These are phyloP conservation scores for Nyssa sinensis DNA, from an alignment of 148 eudicot genomes.

Conservation along the genomic window DNA sequence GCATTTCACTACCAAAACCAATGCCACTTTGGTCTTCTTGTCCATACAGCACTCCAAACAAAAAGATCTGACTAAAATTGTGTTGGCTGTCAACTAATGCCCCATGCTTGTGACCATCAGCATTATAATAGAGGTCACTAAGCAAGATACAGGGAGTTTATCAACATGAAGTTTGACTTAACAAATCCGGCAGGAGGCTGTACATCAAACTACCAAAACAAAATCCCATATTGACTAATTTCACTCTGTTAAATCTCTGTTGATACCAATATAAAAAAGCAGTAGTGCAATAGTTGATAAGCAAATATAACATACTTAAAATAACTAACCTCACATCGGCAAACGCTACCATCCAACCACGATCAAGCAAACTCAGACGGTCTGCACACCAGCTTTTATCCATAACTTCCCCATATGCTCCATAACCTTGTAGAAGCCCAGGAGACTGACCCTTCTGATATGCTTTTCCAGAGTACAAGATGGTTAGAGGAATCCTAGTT, in stretches of 20 bases:
- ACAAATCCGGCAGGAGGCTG: not conserved
- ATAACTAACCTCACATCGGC: conserved; percentile 91
- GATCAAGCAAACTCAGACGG: conserved; percentile 89
- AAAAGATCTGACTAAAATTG: not conserved
- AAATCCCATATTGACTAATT: conserved; percentile 1
- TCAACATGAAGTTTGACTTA: not conserved
- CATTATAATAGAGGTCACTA: not conserved
- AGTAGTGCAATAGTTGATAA: not conserved
- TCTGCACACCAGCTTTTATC: conserved; percentile 88
- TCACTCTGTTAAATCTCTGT: not conserved
- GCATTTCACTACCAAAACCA: conserved; percentile 1
- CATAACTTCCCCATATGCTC: conserved; percentile 89
- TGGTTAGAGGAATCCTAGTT: conserved; percentile 63
- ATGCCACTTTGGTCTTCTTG: not conserved
- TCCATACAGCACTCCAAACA: not conserved
- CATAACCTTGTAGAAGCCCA: conserved; percentile 84
- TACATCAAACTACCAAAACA: not conserved
- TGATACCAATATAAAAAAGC: not conserved
- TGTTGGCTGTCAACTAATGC: not conserved
- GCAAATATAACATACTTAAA: not conserved
- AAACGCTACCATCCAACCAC: conserved; percentile 95
- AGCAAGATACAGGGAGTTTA: not conserved
- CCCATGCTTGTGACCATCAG: too few relatives aligned
- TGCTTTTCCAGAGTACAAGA: conserved; percentile 52
- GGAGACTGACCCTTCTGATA: conserved; percentile 57